phyloP scores from a whole-genome alignment of 2,329 filamentous ascomycete genomes.

The Bipolaris cookei region DNA sequence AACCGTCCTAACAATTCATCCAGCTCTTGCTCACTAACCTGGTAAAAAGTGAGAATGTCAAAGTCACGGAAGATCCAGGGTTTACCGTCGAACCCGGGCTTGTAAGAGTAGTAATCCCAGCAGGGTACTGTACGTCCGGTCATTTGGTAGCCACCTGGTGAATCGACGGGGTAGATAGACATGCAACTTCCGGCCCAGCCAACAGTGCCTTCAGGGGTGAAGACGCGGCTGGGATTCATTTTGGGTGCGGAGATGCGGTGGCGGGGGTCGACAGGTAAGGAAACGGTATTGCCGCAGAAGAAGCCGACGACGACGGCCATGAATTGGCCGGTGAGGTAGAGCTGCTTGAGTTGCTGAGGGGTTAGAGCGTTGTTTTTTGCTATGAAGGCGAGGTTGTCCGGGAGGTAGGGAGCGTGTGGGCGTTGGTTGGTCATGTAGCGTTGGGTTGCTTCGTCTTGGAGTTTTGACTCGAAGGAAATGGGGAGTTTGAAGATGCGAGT shows the following conservation, averaged over 20 bases:
- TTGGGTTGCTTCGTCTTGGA: slow-evolving; percentile 60
- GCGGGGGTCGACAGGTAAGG: slow-evolving; percentile 61
- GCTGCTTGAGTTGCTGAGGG: slow-evolving; percentile 57
- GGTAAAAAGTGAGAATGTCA: slow-evolving; percentile 63
- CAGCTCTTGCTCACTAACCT: slow-evolving; percentile 60
- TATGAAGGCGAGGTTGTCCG: slow-evolving; percentile 66
- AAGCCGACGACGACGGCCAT: slow-evolving; percentile 63
- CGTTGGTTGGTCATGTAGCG: slow-evolving; percentile 68
- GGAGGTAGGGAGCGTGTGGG: slow-evolving; percentile 66
- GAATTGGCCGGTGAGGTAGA: slow-evolving; percentile 58
- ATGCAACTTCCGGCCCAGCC: slow-evolving; percentile 64
- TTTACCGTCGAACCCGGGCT: slow-evolving; percentile 54
- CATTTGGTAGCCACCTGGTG: slow-evolving; percentile 64
- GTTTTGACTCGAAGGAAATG: slow-evolving; percentile 52
- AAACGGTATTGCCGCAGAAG: slow-evolving; percentile 61
- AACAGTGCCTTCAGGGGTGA: slow-evolving; percentile 63
- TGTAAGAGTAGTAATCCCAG: slow-evolving; percentile 61
- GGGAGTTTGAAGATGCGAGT: slow-evolving; percentile 53
- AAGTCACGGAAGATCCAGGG: slow-evolving; percentile 66
- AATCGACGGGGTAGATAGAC: slow-evolving; percentile 63
- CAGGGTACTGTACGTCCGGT: slow-evolving; percentile 60
- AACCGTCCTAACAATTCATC: slow-evolving; percentile 58
- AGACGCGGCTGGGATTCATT: slow-evolving; percentile 63
- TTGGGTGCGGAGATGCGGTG: slow-evolving; percentile 62
- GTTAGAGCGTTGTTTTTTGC: slow-evolving; percentile 63